Evolutionary conservation across 2,329 filamentous ascomycete species (phyloP), one percentile per base, ranked within the genome.

Genomic region (Cryphonectria parasitica): DNA sequence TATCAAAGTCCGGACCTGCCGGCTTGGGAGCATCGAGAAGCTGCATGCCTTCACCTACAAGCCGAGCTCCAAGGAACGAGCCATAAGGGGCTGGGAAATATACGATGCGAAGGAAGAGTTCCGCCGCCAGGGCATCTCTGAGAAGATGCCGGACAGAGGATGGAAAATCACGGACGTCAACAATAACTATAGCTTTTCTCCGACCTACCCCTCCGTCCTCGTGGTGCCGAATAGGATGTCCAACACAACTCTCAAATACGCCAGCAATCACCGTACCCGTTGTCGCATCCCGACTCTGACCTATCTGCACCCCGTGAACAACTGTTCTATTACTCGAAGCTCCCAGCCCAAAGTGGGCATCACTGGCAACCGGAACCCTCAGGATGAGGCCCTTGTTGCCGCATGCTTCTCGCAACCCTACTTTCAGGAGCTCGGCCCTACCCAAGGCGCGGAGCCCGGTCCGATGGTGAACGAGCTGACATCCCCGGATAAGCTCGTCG

Each of bases 211-310:
- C 17, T 89, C 90, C 3, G 79, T 97, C 63, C 85, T 99, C 34
- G 91, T 91, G 15, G 95, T 99, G 25, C 96, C 96, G 31, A 90
- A 91, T 34, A 89, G 88, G 71, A 97, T 99, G 75, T 98, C 95
- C n/a, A 96, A 99, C 81, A 98, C 96, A 77, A 94, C 95, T 64
- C 88, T 99, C 65, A 97, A 97, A 77, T 97, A 99, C 78, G 96
- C 95, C 36, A 92, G 91, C 71, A 89, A 90, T 73, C 98, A 97
- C 81, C 92, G 96, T 66, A 98, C 96, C 0, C 89, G 95, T 71
- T 90, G 91, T 73, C 91, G 96, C 72, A 95, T 99, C 79, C 96
- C 96, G 1, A 92, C 91, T 3, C 83, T 99, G 54, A 94, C 94
- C 31, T 99, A 99, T 80, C 89, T 98, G n/a, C 96, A 99, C 80